Evolutionary conservation across 2,329 filamentous ascomycete genomes (phyloP).

Genomic region (Colletotrichum sp.): DNA sequence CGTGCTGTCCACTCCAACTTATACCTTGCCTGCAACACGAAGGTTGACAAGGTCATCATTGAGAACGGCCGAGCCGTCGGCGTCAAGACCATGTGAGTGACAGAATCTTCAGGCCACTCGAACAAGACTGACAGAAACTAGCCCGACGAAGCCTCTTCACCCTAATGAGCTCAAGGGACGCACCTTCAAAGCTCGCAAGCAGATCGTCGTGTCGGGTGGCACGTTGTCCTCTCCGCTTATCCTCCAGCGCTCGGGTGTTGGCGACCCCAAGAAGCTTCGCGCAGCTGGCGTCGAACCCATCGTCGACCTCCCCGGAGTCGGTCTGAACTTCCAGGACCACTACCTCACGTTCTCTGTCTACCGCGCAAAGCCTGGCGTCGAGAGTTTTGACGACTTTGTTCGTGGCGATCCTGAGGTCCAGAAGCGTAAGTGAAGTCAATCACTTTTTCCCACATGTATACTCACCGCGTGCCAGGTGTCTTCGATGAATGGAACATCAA

Average conservation of each 20-base stretch:
- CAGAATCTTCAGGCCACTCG: not conserved
- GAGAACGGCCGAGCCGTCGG: slow-evolving; percentile 75
- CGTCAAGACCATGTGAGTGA: slow-evolving; percentile 66
- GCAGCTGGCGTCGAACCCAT: slow-evolving; percentile 71
- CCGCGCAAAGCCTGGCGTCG: slow-evolving; percentile 75
- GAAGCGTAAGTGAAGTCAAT: slow-evolving; percentile 51
- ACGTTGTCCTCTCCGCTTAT: slow-evolving; percentile 77
- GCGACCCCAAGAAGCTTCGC: slow-evolving; percentile 73
- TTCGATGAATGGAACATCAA: slow-evolving; percentile 81
- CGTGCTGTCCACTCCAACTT: slow-evolving; percentile 73
- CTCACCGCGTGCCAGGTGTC: slow-evolving; percentile 49
- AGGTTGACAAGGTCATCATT: slow-evolving; percentile 78
- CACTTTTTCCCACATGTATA: not conserved
- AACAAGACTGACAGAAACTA: slow-evolving; percentile 3
- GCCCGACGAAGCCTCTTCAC: slow-evolving; percentile 69
- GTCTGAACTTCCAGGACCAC: slow-evolving; percentile 79
- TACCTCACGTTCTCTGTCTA: slow-evolving; percentile 75
- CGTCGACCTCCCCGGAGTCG: slow-evolving; percentile 75
- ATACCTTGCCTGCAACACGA: slow-evolving; percentile 77
- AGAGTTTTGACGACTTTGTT: slow-evolving; percentile 82
- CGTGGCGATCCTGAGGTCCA: slow-evolving; percentile 76
- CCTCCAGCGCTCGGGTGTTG: slow-evolving; percentile 77
- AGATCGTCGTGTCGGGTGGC: slow-evolving; percentile 75
- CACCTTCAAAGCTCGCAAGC: slow-evolving; percentile 72
- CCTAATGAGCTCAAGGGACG: slow-evolving; percentile 55